Evolutionary conservation across 176 grass and related monocot genomes (phyloP).

Genomic region (Elymus sibiricus): DNA sequence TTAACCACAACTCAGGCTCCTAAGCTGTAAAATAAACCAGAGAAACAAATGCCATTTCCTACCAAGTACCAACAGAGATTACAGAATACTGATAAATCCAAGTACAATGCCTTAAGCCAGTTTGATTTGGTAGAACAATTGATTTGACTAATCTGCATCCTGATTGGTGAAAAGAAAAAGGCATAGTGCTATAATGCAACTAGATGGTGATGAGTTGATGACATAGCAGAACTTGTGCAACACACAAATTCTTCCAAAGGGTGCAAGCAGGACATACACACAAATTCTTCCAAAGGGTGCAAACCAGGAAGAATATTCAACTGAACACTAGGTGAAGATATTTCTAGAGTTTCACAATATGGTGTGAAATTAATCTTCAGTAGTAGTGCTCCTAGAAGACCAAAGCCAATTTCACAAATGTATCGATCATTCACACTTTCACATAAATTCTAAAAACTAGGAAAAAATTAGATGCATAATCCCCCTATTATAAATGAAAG

Average conservation of each 20-base stretch:
- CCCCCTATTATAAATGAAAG: neutral
- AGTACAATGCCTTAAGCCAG: neutral
- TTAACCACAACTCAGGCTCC: constrained; percentile 10
- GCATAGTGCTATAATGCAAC: neutral
- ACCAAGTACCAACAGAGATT: neutral
- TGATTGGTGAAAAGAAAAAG: neutral
- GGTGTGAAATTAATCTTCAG: neutral
- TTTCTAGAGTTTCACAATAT: neutral
- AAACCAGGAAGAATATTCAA: neutral
- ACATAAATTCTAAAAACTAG: neutral
- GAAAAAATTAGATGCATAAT: neutral
- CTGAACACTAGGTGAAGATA: neutral
- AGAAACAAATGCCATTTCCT: neutral
- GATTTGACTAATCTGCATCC: neutral
- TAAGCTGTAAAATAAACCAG: neutral
- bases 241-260: neutral
- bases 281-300: neutral
- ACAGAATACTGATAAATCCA: neutral
- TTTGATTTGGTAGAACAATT: constrained; percentile 12
- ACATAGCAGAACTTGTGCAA: neutral
- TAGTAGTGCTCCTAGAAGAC: neutral
- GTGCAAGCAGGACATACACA: neutral
- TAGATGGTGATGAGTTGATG: constrained; percentile 8
- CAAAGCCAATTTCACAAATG: neutral
- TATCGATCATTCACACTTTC: neutral